A percentile compares a stretch with the other conserved stretches of the same genome.
phyloP scores from a whole-genome alignment of 2,329 filamentous ascomycete species.

The Scedosporium dehoogii region DNA sequence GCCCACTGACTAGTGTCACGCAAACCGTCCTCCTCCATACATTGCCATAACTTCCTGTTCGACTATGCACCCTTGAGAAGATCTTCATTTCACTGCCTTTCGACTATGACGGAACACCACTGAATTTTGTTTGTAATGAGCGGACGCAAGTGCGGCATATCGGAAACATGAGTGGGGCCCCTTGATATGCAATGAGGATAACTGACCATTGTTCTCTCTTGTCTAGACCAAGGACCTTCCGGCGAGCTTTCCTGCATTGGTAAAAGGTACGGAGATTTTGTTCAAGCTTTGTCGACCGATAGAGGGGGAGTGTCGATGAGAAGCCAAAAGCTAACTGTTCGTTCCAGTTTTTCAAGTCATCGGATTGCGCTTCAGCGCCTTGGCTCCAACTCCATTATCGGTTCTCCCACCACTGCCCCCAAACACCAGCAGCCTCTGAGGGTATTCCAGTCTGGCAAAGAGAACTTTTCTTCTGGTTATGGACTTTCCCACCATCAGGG shows the following conservation, averaged over 20 bases:
- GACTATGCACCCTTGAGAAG: background rate
- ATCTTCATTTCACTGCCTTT: background rate
- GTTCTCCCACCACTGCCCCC: constrained; percentile 16
- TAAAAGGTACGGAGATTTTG: background rate
- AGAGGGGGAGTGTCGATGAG: too few relatives aligned
- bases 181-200: background rate
- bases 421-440: constrained; percentile 16
- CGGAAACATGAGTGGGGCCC: background rate
- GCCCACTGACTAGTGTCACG: background rate
- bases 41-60: too few relatives aligned
- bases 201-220: background rate
- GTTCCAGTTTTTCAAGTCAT: background rate
- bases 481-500: constrained; percentile 12
- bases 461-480: constrained; percentile 15
- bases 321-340: background rate
- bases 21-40: too few relatives aligned
- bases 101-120: background rate
- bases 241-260: background rate
- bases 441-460: constrained; percentile 15
- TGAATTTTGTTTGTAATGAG: background rate
- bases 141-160: background rate
- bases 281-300: too few relatives aligned
- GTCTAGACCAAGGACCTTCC: background rate
- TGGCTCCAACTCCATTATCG: constrained; percentile 1
- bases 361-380: constrained; percentile 1